A percentile compares a stretch with the other conserved stretches of the same genome.
phyloP scores from a whole-genome alignment of 2,329 filamentous ascomycete genomes.

The Neofusicoccum umdonicola region DNA sequence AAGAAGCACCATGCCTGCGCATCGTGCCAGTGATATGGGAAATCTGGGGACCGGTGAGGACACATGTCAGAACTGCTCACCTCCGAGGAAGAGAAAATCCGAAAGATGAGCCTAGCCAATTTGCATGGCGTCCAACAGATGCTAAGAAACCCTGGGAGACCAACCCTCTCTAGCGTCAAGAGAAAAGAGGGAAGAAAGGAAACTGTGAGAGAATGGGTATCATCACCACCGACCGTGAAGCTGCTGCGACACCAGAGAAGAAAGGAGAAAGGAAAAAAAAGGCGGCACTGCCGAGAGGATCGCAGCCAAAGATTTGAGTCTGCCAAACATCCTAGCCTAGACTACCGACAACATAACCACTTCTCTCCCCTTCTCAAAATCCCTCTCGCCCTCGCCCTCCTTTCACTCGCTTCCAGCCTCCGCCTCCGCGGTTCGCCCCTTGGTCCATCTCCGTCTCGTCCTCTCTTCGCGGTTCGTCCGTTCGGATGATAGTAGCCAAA shows the following conservation, averaged over 20 bases:
- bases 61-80: no score
- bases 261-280: background rate
- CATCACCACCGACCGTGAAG: constrained; percentile 1
- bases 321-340: constrained; percentile 20
- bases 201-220: background rate
- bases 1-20: background rate
- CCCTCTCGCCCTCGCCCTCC: constrained; percentile 18
- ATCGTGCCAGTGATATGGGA: no score
- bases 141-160: no score
- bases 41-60: no score
- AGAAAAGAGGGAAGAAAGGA: background rate
- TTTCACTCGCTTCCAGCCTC: constrained; percentile 19
- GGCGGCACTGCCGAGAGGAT: constrained; percentile 9
- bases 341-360: constrained; percentile 19
- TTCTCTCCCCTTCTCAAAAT: constrained; percentile 20
- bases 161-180: background rate
- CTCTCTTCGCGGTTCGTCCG: constrained; percentile 8
- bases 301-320: constrained; percentile 16
- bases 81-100: no score
- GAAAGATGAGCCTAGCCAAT: no score
- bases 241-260: background rate
- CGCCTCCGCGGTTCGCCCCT: constrained; percentile 17
- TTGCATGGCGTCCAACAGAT: no score
- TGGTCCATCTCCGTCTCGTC: constrained; percentile 2
- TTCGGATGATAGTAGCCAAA: constrained; percentile 17